A percentile compares a stretch with the other conserved stretches of the same genome.
Evolutionary conservation across 2,329 filamentous ascomycete species (phyloP).

Genomic region (Arthroderma sp.): DNA sequence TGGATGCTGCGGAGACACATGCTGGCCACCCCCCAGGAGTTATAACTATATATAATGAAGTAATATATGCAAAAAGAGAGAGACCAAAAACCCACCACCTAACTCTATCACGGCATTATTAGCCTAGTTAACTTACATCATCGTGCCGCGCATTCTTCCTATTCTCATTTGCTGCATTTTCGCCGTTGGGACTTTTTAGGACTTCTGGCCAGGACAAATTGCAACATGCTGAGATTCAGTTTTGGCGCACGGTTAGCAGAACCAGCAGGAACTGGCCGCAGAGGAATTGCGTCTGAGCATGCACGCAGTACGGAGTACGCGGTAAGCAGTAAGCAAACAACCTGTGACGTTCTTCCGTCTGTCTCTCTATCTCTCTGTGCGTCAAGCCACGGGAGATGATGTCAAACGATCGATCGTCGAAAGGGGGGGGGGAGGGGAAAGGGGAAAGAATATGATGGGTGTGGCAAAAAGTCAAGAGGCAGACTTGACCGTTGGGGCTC

Average conservation of each 20-base stretch:
- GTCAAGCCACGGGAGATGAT: background rate
- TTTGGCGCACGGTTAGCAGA: background rate
- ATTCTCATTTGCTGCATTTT: background rate
- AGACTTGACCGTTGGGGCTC: background rate
- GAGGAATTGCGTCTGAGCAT: too few relatives aligned
- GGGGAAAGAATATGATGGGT: background rate
- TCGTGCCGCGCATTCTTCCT: background rate
- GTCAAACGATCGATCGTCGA: constrained; percentile 1
- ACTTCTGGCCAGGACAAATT: background rate
- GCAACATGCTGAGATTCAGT: background rate
- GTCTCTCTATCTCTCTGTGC: too few relatives aligned
- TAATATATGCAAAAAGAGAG: too few relatives aligned
- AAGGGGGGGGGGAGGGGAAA: background rate
- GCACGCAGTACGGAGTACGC: too few relatives aligned
- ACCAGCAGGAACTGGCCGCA: background rate
- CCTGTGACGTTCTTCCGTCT: too few relatives aligned
- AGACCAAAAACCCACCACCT: background rate
- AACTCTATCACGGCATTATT: background rate
- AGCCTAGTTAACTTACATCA: background rate
- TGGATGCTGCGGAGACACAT: background rate
- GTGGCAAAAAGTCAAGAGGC: background rate
- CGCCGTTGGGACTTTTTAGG: background rate
- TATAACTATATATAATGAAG: background rate
- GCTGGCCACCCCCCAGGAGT: background rate
- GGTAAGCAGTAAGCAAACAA: too few relatives aligned